phyloP scores from a whole-genome alignment of 495 filamentous ascomycete genomes.

The Lineolata rhizophorae region DNA sequence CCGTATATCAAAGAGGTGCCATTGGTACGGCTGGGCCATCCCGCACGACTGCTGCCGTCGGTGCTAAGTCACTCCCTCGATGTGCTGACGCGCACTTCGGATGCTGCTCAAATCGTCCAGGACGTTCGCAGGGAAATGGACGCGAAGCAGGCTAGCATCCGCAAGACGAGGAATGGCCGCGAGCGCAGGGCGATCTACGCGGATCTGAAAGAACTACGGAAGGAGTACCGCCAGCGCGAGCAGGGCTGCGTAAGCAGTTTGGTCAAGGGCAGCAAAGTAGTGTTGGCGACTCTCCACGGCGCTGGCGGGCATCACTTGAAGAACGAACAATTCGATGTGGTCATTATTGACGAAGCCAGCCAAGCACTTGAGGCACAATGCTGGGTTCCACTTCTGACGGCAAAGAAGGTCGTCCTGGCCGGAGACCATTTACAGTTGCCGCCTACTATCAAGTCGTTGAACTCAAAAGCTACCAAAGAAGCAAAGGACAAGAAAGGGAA shows the following conservation, averaged over 20 bases:
- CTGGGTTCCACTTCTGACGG: constrained; percentile 74
- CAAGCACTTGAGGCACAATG: constrained; percentile 94
- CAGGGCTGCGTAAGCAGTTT: constrained; percentile 54
- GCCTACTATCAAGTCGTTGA: constrained; percentile 73
- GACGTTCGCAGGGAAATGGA: constrained; percentile 90
- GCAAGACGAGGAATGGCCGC: constrained; percentile 60
- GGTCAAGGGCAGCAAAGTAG: constrained; percentile 57
- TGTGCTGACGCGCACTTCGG: constrained; percentile 75
- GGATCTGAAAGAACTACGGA: constrained; percentile 63
- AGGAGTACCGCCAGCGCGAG: constrained; percentile 77
- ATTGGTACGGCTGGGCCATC: constrained; percentile 79
- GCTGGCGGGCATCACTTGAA: constrained; percentile 70
- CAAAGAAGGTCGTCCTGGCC: constrained; percentile 71
- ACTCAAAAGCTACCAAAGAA: constrained; percentile 24
- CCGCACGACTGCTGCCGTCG: constrained; percentile 71
- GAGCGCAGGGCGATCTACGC: constrained; percentile 68
- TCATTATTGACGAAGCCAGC: constrained; percentile 87
- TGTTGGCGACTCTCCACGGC: constrained; percentile 82
- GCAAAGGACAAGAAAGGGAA: constrained; percentile 2
- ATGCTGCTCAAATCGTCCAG: constrained; percentile 73
- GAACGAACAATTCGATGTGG: constrained; percentile 65
- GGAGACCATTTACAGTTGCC: constrained; percentile 90
- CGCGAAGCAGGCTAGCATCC: constrained; percentile 66
- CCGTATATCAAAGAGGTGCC: constrained; percentile 67
- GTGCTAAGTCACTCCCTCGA: constrained; percentile 82